phyloP scores from a whole-genome alignment of 75 land plant species.

The Cupressus sempervirens region DNA sequence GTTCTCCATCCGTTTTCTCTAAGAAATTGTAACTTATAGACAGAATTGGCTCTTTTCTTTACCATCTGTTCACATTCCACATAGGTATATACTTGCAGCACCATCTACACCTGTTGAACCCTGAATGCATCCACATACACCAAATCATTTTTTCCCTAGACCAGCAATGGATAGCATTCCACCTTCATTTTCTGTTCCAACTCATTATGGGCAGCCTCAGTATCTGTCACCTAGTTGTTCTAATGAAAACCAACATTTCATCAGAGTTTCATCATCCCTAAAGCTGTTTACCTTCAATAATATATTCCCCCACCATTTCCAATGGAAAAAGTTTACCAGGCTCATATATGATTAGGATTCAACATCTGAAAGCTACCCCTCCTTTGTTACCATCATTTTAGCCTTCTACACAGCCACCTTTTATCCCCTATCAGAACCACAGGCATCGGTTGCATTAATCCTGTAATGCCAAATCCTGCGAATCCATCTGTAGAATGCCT shows the following conservation, averaged over 20 bases:
- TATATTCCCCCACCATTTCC: background rate
- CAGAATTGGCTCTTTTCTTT: background rate
- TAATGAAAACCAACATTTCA: background rate
- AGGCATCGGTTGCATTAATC: conserved; percentile 1
- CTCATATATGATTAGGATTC: background rate
- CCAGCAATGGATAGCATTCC: background rate
- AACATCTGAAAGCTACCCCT: background rate
- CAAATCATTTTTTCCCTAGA: background rate
- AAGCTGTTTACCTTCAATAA: background rate
- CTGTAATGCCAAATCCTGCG: conserved; percentile 6
- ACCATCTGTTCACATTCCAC: background rate
- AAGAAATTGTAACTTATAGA: background rate
- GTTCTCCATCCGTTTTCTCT: background rate
- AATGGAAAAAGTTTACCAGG: background rate
- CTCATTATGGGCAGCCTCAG: background rate
- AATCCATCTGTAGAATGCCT: background rate
- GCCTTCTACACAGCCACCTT: background rate
- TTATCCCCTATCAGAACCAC: background rate
- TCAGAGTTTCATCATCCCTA: background rate
- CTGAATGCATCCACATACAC: background rate
- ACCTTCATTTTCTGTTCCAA: background rate
- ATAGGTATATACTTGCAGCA: background rate
- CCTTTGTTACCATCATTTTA: background rate
- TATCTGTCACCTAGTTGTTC: background rate
- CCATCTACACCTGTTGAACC: conserved; percentile 6